These are phyloP conservation scores for Zanthoxylum bungeanum DNA, from an alignment of 345 rosid species.

Conservation along the genomic window DNA sequence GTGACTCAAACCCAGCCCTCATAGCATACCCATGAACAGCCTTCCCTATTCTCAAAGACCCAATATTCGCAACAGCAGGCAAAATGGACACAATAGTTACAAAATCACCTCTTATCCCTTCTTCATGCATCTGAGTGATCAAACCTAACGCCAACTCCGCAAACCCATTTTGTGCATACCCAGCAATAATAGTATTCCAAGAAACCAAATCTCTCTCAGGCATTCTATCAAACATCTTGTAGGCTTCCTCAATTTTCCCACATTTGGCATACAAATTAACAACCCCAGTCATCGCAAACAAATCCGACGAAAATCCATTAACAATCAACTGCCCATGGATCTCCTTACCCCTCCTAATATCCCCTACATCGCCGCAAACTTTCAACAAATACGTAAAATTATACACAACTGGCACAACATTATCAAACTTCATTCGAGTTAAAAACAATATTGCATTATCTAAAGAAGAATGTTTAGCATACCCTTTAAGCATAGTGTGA, in stretches of 20 bases:
- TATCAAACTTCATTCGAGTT: slow-evolving; percentile 57
- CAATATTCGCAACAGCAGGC: slow-evolving; percentile 59
- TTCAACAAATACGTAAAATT: slow-evolving; percentile 74
- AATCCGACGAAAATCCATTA: slow-evolving; percentile 52
- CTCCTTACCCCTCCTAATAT: slow-evolving; percentile 55
- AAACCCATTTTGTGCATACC: slow-evolving; percentile 71
- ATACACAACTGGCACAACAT: slow-evolving; percentile 59
- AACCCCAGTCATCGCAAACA: slow-evolving; percentile 73
- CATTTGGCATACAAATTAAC: slow-evolving; percentile 71
- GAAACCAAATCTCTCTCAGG: slow-evolving; percentile 76
- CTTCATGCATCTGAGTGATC: slow-evolving; percentile 56
- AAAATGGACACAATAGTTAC: slow-evolving; percentile 68
- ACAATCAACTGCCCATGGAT: slow-evolving; percentile 72
- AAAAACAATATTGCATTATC: slow-evolving; percentile 49
- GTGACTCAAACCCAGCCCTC: slow-evolving; percentile 55
- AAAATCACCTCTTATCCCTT: slow-evolving; percentile 60
- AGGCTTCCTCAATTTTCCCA: slow-evolving; percentile 51
- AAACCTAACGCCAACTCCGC: slow-evolving; percentile 50
- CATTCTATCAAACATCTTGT: slow-evolving; percentile 84
- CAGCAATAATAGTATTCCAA: slow-evolving; percentile 83
- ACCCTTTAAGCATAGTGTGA: slow-evolving; percentile 83
- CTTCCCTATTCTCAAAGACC: slow-evolving; percentile 51
- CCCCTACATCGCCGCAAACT: slow-evolving; percentile 54
- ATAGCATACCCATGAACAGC: slow-evolving; percentile 61
- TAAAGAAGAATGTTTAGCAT: slow-evolving; percentile 47